These are phyloP conservation scores for Pythium vanterpoolii DNA, from an alignment of 352 stramenopile genomes.

Conservation along the genomic window DNA sequence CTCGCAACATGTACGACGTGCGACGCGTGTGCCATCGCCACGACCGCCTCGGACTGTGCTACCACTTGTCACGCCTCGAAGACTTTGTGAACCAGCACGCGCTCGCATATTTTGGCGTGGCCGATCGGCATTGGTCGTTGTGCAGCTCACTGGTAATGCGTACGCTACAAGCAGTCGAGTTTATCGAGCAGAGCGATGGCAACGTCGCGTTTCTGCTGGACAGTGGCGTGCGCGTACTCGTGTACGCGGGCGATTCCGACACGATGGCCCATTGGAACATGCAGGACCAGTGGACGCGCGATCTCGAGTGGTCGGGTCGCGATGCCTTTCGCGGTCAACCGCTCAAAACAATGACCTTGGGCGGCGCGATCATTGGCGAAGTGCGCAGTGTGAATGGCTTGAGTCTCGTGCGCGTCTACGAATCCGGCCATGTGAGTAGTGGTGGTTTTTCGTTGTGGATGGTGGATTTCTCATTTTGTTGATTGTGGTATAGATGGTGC, in stretches of 20 bases:
- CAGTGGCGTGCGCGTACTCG: conserved; percentile 57
- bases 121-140: conserved; percentile 37
- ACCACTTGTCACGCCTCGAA: conserved; percentile 57
- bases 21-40: conserved; percentile 45
- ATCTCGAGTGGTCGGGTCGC: conserved; percentile 42
- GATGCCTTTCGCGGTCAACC: conserved; percentile 23
- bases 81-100: conserved; percentile 48
- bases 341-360: conserved; percentile 20
- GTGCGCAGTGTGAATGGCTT: conserved; percentile 47
- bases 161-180: conserved; percentile 32
- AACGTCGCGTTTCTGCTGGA: conserved; percentile 50
- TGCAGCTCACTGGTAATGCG: conserved; percentile 32
- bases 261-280: conserved; percentile 67
- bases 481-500: conserved; percentile 65
- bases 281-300: conserved; percentile 60
- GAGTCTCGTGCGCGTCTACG: conserved; percentile 63
- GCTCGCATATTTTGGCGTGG: conserved; percentile 46
- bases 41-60: conserved; percentile 56
- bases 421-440: conserved; percentile 64
- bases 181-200: conserved; percentile 49
- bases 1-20: conserved; percentile 71
- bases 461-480: too few species aligned
- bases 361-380: conserved; percentile 31
- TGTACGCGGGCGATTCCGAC: conserved; percentile 72
- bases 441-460: too few species aligned